Evolutionary conservation across 192 early-diverging fungal genomes (phyloP).

Genomic region (Coemansia sp.): DNA sequence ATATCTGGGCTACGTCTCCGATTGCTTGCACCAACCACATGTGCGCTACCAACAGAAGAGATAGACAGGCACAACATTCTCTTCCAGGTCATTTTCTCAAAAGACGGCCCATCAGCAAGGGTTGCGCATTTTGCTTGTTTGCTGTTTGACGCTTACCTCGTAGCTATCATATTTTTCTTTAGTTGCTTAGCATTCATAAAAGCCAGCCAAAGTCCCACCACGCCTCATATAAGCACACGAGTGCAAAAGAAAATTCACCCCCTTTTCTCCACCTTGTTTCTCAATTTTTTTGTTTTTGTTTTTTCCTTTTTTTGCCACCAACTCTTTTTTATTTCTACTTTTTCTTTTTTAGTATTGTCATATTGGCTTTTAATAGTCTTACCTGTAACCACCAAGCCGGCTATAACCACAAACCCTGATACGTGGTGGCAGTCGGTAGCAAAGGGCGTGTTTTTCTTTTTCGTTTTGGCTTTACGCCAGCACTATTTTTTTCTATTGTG

Average conservation of each 20-base stretch:
- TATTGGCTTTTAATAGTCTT: neutral
- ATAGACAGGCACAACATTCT: neutral
- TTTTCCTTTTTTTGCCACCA: slow-evolving; percentile 5
- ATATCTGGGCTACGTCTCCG: slow-evolving; percentile 5
- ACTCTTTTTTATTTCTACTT: slow-evolving; percentile 1
- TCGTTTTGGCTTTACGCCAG: slow-evolving; percentile 6
- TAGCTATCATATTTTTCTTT: neutral
- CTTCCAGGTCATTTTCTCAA: slow-evolving; percentile 7
- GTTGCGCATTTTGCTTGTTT: neutral
- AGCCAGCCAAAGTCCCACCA: slow-evolving; percentile 1
- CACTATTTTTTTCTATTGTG: slow-evolving; percentile 1
- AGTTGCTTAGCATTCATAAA: neutral
- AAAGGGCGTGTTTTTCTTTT: neutral
- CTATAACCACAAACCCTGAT: neutral
- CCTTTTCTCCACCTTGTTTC: slow-evolving; percentile 3
- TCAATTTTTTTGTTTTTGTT: neutral
- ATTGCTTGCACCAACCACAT: slow-evolving; percentile 11
- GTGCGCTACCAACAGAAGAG: neutral
- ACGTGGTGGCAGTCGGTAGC: neutral
- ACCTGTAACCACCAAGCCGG: neutral
- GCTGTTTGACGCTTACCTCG: neutral
- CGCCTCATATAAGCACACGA: slow-evolving; percentile 8
- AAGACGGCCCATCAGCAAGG: slow-evolving; percentile 2
- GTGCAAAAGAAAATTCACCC: neutral
- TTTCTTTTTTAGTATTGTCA: neutral